Conservation (phyloP, 2,329 filamentous ascomycete species). For the Aureobasidium lini region DNA sequence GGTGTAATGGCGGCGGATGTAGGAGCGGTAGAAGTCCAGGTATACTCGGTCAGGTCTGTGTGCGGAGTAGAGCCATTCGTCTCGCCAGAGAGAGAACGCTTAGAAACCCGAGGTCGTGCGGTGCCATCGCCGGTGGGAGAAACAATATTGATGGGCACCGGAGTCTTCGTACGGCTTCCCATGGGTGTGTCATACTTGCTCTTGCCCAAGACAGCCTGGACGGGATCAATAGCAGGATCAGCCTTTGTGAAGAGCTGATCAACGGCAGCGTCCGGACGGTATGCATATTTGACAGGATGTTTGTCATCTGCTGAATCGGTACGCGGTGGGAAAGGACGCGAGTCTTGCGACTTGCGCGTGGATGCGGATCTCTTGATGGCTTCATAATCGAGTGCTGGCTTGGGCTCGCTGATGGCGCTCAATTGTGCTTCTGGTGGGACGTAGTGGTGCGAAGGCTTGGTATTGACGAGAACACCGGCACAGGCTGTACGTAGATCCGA, state of each 20-base stretch:
- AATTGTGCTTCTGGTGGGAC: conserved; percentile 20
- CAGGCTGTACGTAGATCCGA: conserved; percentile 40
- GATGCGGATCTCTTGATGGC: conserved; percentile 23
- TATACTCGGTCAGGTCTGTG: conserved; percentile 34
- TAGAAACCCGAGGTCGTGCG: conserved; percentile 14
- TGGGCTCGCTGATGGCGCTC: conserved; percentile 15
- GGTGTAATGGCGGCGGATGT: conserved; percentile 36
- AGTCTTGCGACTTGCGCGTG: neutral
- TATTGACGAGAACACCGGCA: conserved; percentile 34
- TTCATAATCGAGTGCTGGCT: conserved; percentile 28
- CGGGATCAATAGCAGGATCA: neutral
- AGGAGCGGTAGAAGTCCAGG: conserved; percentile 34
- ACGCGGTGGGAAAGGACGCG: neutral
- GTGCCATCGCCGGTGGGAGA: neutral
- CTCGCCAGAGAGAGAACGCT: conserved; percentile 25
- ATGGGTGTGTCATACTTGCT: conserved; percentile 24
- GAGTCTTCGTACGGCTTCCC: conserved; percentile 26
- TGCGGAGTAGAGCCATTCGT: conserved; percentile 33
- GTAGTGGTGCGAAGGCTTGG: conserved; percentile 28
- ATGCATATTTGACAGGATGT: conserved; percentile 19
- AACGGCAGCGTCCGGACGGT: conserved; percentile 22
- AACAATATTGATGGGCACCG: neutral
- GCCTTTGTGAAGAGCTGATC: conserved; percentile 21
- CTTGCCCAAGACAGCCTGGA: conserved; percentile 15
- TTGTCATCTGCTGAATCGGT: neutral